A percentile compares a stretch with the other conserved stretches of the same genome.
Conservation (phyloP, 1,139 yeast genomes). For the Blastobotrys raffinosifermentans region DNA sequence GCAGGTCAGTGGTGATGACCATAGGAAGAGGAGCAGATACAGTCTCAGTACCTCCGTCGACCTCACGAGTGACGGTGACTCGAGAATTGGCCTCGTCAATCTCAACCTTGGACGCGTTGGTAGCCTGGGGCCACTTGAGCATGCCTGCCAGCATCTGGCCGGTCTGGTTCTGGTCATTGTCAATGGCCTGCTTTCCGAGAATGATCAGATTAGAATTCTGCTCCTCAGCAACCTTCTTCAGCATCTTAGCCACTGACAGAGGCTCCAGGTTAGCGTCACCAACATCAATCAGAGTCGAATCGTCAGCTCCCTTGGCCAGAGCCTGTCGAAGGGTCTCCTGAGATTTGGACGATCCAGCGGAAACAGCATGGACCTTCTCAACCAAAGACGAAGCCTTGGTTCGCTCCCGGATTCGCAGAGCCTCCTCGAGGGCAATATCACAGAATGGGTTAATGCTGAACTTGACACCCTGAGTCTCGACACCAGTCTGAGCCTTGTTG, state of each 20-base stretch:
- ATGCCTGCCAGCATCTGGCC: conserved; percentile 96
- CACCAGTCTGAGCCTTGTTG: conserved; percentile 78
- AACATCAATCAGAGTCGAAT: conserved; percentile 74
- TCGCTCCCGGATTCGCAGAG: conserved; percentile 67
- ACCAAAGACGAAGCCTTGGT: conserved; percentile 53
- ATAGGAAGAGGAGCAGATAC: conserved; percentile 74
- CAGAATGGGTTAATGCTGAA: conserved; percentile 95
- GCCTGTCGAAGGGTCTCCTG: conserved; percentile 88
- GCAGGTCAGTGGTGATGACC: conserved; percentile 84
- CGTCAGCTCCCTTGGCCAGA: conserved; percentile 90
- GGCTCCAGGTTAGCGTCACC: conserved; percentile 75
- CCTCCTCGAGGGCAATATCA: conserved; percentile 94
- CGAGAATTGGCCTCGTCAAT: conserved; percentile 50
- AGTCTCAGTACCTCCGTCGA: conserved; percentile 92
- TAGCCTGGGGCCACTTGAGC: conserved; percentile 96
- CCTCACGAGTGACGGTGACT: conserved; percentile 80
- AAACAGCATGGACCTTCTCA: conserved; percentile 82
- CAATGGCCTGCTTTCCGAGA: conserved; percentile 94
- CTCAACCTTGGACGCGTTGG: conserved; percentile 86
- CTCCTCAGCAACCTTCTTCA: conserved; percentile 65
- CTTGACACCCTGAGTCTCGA: conserved; percentile 87
- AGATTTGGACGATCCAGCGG: conserved; percentile 82
- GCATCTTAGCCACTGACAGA: conserved; percentile 80
- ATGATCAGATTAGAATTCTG: conserved; percentile 72
- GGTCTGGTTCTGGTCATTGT: conserved; percentile 92